Evolutionary conservation across 75 land plant genomes (phyloP).

Genomic region (Selaginella tamariscina): DNA sequence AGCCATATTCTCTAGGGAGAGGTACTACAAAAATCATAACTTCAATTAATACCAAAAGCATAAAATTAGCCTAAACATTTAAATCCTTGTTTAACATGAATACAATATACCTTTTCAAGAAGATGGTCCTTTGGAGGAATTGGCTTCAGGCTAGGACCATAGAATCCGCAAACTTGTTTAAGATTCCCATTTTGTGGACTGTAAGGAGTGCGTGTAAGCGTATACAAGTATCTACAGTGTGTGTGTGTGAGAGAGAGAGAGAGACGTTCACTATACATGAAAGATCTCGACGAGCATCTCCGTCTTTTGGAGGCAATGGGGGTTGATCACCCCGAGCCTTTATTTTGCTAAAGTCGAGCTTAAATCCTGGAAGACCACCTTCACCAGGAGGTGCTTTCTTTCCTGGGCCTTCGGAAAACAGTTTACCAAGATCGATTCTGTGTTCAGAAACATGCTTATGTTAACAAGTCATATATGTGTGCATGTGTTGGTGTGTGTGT

Average conservation of each 20-base stretch:
- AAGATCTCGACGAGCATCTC: neutral
- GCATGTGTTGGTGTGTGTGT: no score
- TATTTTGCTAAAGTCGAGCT: neutral
- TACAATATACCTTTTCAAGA: neutral
- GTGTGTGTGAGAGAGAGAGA: no score
- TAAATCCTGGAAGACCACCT: neutral
- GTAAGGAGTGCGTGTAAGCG: neutral
- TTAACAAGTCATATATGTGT: no score
- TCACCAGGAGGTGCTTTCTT: neutral
- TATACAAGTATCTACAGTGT: no score
- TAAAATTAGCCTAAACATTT: no score
- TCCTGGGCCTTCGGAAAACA: neutral
- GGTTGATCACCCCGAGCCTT: neutral
- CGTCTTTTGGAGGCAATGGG: neutral
- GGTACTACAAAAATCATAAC: neutral
- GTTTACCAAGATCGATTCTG: neutral
- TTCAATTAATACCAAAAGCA: no score
- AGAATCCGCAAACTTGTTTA: neutral
- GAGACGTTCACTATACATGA: no score
- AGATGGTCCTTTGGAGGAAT: neutral
- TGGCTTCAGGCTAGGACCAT: neutral
- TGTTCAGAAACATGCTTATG: no score
- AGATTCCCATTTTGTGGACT: neutral
- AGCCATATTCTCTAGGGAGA: neutral
- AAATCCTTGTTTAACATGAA: neutral